Evolutionary conservation across 2,329 filamentous ascomycete genomes (phyloP).

Genomic region (Ramularia collo-cygni): DNA sequence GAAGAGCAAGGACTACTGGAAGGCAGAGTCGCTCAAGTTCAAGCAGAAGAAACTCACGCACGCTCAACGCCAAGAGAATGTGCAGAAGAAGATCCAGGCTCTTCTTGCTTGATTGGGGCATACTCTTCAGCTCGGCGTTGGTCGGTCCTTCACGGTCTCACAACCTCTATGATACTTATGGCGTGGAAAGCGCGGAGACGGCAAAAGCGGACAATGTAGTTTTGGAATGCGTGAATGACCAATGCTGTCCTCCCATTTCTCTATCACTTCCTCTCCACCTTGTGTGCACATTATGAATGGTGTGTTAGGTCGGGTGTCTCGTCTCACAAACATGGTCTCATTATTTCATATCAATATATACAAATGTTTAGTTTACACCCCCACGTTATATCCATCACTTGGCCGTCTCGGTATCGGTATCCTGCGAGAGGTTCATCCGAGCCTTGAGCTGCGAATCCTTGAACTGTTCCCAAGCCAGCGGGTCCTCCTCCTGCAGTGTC

Average conservation of each 20-base stretch:
- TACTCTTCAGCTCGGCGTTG: not conserved
- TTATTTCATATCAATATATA: too few relatives aligned
- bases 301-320: too few relatives aligned
- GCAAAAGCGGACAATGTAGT: too few relatives aligned
- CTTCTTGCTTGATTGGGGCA: conserved; percentile 45
- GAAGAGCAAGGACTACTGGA: conserved; percentile 86
- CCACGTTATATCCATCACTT: too few relatives aligned
- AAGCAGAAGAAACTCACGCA: conserved; percentile 67
- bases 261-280: not conserved
- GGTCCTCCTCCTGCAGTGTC: conserved; percentile 44
- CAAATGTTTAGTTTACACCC: too few relatives aligned
- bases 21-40: conserved; percentile 80
- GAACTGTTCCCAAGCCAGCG: conserved; percentile 30
- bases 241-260: not conserved
- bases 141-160: too few relatives aligned
- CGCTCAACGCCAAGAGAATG: conserved; percentile 72
- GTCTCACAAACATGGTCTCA: too few relatives aligned
- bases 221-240: too few relatives aligned
- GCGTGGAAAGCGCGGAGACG: too few relatives aligned
- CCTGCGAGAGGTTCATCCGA: conserved; percentile 23
- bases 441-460: conserved; percentile 32
- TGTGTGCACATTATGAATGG: too few relatives aligned
- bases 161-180: too few relatives aligned
- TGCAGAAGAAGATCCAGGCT: conserved; percentile 88
- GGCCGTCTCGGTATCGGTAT: conserved; percentile 4